Evolutionary conservation across 2,329 filamentous ascomycete genomes (phyloP), one percentile per base, ranked within the genome.

Genomic region (Ceratocystis papillata): DNA sequence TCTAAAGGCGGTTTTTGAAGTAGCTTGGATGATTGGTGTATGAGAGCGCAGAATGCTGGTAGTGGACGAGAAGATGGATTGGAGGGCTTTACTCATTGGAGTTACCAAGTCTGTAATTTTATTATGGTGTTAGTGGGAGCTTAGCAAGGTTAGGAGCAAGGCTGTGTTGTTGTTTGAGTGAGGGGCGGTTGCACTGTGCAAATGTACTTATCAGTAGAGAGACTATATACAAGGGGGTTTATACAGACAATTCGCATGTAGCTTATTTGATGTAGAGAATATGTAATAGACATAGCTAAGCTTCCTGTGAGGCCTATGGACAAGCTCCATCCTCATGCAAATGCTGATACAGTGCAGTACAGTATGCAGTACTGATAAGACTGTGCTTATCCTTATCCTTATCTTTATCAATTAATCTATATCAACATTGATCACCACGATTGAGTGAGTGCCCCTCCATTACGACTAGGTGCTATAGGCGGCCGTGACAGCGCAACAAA

Each of bases 391-490:
- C 46, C 5, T 55, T 68, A 55, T 60, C 33, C 1, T 65, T 59
- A 55, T 60, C 46, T 1, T 55, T 68, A 68, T 68, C 67, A 63
- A 69, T 69, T 61, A 65, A 69, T 68, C 64, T 63, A 20, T 7
- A 62, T 41, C n/a, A 57, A 62, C 57, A 41, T 61, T 25, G 28
- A 20, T 48, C 61, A 55, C 57, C 5, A 55, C 22, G 17, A 37
- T 3, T 17, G 7, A 59, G 28, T 5, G n/a, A 37, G 12, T 62
- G 37, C 60, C 60, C 60, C 60, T 48, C 60, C 45, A 45, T 45
- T 45, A 44, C 37, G 17, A 46, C 25, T 15, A 62, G 25, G 25
- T 62, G 45, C 15, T 48, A 62, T 62, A 45, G 12, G 37, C 22
- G n/a, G 37, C 37, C 60, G 20, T 62, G 33, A 45, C 30, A 45